These are phyloP conservation scores for Atkinsonella hypoxylon DNA, from an alignment of 2,329 filamentous ascomycete species.

Conservation along the genomic window DNA sequence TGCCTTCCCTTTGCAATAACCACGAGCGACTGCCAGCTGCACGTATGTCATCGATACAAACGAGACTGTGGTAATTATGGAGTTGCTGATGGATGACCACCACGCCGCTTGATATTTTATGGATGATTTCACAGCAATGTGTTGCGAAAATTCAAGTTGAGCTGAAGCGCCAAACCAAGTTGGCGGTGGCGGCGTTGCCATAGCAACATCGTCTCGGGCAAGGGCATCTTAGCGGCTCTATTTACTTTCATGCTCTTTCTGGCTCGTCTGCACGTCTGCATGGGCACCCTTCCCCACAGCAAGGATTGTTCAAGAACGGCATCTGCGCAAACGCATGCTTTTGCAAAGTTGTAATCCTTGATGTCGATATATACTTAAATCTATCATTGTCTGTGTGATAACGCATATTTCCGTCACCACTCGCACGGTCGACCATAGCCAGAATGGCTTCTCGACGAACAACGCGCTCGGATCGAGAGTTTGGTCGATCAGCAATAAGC, in stretches of 20 bases:
- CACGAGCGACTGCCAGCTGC: no score
- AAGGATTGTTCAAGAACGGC: conserved; percentile 4
- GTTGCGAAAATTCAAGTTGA: no score
- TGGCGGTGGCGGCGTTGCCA: neutral
- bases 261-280: neutral
- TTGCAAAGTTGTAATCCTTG: neutral
- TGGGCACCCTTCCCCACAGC: neutral
- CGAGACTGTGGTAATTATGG: no score
- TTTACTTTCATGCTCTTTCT: conserved; percentile 1
- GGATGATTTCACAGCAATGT: no score
- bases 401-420: neutral
- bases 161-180: no score
- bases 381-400: neutral
- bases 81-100: no score
- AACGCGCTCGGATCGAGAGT: conserved; percentile 8
- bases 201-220: neutral
- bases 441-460: conserved; percentile 8
- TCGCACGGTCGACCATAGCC: neutral
- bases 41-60: no score
- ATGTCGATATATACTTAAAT: neutral
- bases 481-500: conserved; percentile 6
- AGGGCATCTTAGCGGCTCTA: neutral
- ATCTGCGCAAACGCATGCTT: neutral
- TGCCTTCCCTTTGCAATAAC: no score
- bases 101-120: no score